Evolutionary conservation across 768 basidiomycete genomes (phyloP), one percentile per base, ranked within the genome.

Genomic region (Tricholoma furcatifolium): DNA sequence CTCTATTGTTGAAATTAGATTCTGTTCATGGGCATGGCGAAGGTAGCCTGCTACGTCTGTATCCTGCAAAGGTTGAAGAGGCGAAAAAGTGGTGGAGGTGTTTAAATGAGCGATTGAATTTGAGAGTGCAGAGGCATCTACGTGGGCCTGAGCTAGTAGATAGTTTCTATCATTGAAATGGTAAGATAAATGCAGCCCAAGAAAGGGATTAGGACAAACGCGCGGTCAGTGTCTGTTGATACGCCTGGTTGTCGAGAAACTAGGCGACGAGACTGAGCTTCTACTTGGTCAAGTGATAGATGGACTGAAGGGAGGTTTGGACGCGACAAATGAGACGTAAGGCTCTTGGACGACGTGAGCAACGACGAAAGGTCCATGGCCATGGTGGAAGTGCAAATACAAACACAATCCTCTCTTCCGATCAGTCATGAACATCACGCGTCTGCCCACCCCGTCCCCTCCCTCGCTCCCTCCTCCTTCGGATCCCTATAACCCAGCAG

Each of bases 1-100:
- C 63, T 96, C 93, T 50, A 98, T 94, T 1, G 94, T 92, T 2
- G 91, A 91, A 53, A 96, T 93, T 50, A 98, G 84, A 57, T 91
- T 92, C 67, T 95, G 93, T 65, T 98, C 94, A 62, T 96, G 92
- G 1, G 91, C 90, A 68, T 93, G 90, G n/a, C 91, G 88, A 20
- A 96, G 83, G 65, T 91, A 95, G n/a, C 92, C 92, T 31, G 89
- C 84, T 47, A 96, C 89, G 65, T 97, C 94, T 0, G 90, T 94
- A 72, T 97, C 94, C 62, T 90, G 87, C n/a, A 96, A 78, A 4
- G 92, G 89, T 63, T 93, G 91, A n/a, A 94, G 74, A 0, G 93
- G 91, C 20, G 88, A 83, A 67, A 94, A 96, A 0, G 91, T 95
- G 4, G 88, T 75, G 1, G 86, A 74, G 2, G 91, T 83, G 63